A percentile compares a stretch with the other conserved stretches of the same genome.
phyloP scores from a whole-genome alignment of 495 filamentous ascomycete species.

The Hypoxylon fragiforme region DNA sequence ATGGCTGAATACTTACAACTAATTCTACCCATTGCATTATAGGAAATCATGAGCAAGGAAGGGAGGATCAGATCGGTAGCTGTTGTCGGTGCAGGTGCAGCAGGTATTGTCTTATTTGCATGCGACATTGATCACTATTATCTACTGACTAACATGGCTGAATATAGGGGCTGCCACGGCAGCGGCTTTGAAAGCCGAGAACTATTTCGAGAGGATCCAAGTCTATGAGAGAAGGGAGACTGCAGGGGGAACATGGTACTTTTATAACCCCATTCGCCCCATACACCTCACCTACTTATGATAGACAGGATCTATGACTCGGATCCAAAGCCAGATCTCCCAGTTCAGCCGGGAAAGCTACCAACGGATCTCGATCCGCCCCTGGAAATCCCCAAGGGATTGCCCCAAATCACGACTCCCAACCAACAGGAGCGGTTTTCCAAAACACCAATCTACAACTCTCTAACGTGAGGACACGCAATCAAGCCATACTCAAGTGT shows the following conservation, averaged over 20 bases:
- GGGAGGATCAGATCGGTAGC: slow-evolving; percentile 51
- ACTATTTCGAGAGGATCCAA: slow-evolving; percentile 52
- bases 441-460: slow-evolving; percentile 51
- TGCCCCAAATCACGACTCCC: slow-evolving; percentile 43
- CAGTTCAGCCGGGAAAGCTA: slow-evolving; percentile 43
- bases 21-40: too few species aligned
- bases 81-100: slow-evolving; percentile 55
- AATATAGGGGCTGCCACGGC: slow-evolving; percentile 48
- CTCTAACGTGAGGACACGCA: slow-evolving; percentile 46
- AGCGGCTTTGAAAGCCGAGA: slow-evolving; percentile 50
- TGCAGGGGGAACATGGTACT: slow-evolving; percentile 54
- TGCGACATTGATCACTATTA: not conserved
- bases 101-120: slow-evolving; percentile 38
- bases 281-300: slow-evolving; percentile 4
- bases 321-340: slow-evolving; percentile 34
- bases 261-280: not conserved
- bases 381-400: slow-evolving; percentile 42
- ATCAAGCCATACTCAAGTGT: not conserved
- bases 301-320: slow-evolving; percentile 50
- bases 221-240: slow-evolving; percentile 54
- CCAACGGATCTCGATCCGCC: slow-evolving; percentile 48
- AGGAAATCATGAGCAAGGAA: slow-evolving; percentile 27
- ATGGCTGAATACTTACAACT: not conserved
- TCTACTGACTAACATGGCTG: slow-evolving; percentile 2
- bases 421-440: slow-evolving; percentile 47